Base-by-base conservation (phyloP, 2,329 filamentous ascomycete genomes). In the Trichoderma sp. region DNA sequence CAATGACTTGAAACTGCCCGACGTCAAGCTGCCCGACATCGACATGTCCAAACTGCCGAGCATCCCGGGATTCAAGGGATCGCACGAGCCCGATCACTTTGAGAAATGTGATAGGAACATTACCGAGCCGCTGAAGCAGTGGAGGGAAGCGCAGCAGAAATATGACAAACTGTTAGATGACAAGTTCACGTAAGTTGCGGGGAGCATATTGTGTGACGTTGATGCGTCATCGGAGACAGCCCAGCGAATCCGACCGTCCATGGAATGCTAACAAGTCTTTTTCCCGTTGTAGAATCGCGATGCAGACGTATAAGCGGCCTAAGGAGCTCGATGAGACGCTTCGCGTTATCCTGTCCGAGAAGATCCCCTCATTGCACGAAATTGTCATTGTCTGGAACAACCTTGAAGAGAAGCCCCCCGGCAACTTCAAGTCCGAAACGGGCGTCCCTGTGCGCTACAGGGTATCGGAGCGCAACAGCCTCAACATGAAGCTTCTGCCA, bases 111-210 rank as follows among this genome's bases (percentile, higher is more conserved):
- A 67, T 12, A 35, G n/a, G 34, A 69, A 69, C 52, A 32, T 64
- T 25, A 69, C 64, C 39, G 56, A 63, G 15, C 37, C 52, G 4
- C 32, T 67, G 37, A 52, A 69, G 29, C 53, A 39, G 35, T 69
- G 56, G 57, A 67, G 63, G 29, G 52, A 34, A 73, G 0, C 68
- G 13, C 35, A 39, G 39, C 19, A 67, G 22, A 82, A 80, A 12
- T 80, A 82, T 79, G 80, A 84, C 63, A 84, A 77, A 5, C 25
- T 71, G 45, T 64, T 63, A 12, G 72, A 70, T 12, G 73, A 75
- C 69, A 74, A 73, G 71, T 75, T 75, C 68, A 75, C 73, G 73
- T 75, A 64, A 32, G 72, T 71, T 45, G 37, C 27, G 59, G 42
- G 22, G 50, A 37, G 29, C n/a, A 13, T 37, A 6, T 13, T 10